Evolutionary conservation across 139 green algal genomes (phyloP).

Genomic region (Chlamydomonas asymmetrica): DNA sequence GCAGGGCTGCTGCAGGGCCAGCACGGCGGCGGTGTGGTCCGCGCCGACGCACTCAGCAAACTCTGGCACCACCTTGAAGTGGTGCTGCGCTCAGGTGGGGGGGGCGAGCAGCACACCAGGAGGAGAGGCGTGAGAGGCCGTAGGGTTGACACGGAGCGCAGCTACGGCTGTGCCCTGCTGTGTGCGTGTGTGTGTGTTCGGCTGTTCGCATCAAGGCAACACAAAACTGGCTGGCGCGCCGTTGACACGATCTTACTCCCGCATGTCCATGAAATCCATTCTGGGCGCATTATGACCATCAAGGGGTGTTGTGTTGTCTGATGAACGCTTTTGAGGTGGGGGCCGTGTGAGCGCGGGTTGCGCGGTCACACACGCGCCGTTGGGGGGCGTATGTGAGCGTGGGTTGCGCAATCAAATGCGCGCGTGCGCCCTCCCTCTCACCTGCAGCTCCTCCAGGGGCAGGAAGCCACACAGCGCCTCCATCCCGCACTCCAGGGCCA

Average conservation of each 20-base stretch:
- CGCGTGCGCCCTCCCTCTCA: too few species aligned
- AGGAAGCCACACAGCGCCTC: constrained; percentile 93
- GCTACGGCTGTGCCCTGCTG: too few species aligned
- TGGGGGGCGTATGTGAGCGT: too few species aligned
- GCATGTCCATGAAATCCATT: background rate
- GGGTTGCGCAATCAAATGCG: background rate
- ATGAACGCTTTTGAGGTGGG: too few species aligned
- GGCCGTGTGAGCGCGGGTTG: too few species aligned
- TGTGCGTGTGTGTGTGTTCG: too few species aligned
- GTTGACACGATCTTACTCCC: background rate
- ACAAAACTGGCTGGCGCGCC: too few species aligned
- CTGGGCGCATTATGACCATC: background rate
- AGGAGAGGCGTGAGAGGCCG: too few species aligned
- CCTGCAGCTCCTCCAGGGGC: constrained; percentile 52
- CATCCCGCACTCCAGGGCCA: constrained; percentile 87
- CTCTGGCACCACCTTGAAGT: constrained; percentile 37
- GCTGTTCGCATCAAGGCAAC: too few species aligned
- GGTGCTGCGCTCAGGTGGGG: background rate
- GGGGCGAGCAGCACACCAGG: too few species aligned
- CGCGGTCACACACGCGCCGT: background rate
- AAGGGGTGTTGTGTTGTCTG: background rate
- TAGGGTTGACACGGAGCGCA: too few species aligned
- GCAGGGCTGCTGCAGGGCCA: constrained; percentile 28
- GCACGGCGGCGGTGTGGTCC: constrained; percentile 28
- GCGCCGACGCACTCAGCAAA: constrained; percentile 41